Evolutionary conservation across 73 alveolate genomes (phyloP).

Genomic region (Paramecium octaurelia): DNA sequence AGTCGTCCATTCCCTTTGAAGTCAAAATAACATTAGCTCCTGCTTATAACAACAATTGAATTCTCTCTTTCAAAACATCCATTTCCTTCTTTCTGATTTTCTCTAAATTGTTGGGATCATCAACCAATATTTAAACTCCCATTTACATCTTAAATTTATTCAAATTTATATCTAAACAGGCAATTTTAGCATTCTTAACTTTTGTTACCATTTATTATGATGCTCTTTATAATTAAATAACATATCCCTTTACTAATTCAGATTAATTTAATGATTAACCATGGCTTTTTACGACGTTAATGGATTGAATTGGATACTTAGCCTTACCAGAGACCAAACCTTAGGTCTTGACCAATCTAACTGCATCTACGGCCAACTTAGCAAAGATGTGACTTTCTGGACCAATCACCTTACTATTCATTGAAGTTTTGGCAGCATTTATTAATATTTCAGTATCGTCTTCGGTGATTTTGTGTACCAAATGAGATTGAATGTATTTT

Average conservation of each 20-base stretch:
- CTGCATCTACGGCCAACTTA: slow-evolving; percentile 93
- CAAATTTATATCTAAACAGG: slow-evolving; percentile 93
- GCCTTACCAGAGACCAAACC: slow-evolving; percentile 70
- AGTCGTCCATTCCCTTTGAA: slow-evolving; percentile 97
- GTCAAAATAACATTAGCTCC: slow-evolving; percentile 98
- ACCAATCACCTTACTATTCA: slow-evolving; percentile 88
- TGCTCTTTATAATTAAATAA: slow-evolving; percentile 57
- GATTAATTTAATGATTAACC: slow-evolving; percentile 56
- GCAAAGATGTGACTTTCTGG: slow-evolving; percentile 88
- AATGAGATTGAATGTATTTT: slow-evolving; percentile 81
- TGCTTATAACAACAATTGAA: slow-evolving; percentile 83
- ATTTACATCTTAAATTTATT: slow-evolving; percentile 92
- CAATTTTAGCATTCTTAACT: slow-evolving; percentile 93
- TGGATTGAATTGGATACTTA: slow-evolving; percentile 88
- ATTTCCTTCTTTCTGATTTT: slow-evolving; percentile 92
- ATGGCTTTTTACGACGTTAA: slow-evolving; percentile 77
- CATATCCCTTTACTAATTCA: slow-evolving; percentile 64
- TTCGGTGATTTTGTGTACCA: slow-evolving; percentile 76
- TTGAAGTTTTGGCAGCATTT: slow-evolving; percentile 93
- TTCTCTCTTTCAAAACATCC: slow-evolving; percentile 93
- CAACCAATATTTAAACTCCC: slow-evolving; percentile 84
- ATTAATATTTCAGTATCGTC: slow-evolving; percentile 86
- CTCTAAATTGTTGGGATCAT: slow-evolving; percentile 89
- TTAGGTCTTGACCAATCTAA: slow-evolving; percentile 15
- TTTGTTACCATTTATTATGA: slow-evolving; percentile 96